These are phyloP conservation scores for Garcia nutans DNA, from an alignment of 345 rosid genomes.

Conservation along the genomic window DNA sequence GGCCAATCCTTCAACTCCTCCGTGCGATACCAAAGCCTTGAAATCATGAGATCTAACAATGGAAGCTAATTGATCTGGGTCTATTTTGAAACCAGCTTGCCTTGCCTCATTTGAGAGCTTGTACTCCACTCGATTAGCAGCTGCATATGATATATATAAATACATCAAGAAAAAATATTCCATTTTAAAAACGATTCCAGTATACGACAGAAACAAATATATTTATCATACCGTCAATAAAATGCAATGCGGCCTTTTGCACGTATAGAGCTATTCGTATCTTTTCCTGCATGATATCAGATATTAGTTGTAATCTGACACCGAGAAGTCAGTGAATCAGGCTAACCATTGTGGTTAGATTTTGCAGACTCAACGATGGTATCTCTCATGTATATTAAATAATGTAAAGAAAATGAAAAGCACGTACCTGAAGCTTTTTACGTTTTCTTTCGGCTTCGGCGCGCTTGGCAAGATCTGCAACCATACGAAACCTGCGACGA, in stretches of 20 bases:
- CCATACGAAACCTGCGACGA: conserved; percentile 35
- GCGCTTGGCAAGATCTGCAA: conserved; percentile 33
- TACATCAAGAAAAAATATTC: not conserved
- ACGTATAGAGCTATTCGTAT: conserved; percentile 53
- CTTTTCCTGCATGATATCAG: conserved; percentile 46
- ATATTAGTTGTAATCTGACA: too few relatives aligned
- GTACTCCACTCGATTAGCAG: conserved; percentile 34
- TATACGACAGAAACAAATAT: too few relatives aligned
- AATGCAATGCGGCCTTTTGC: conserved; percentile 53
- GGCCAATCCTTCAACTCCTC: conserved; percentile 45
- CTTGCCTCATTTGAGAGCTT: conserved; percentile 34
- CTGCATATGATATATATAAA: conserved; percentile 22
- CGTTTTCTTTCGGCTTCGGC: conserved; percentile 30
- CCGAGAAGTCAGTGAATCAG: too few relatives aligned
- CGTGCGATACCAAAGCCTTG: conserved; percentile 30
- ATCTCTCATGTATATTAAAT: too few relatives aligned
- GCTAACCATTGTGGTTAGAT: too few relatives aligned
- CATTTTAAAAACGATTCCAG: too few relatives aligned
- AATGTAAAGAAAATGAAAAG: not conserved
- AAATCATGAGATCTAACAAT: conserved; percentile 36
- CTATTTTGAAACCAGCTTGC: conserved; percentile 42
- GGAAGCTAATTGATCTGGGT: conserved; percentile 40
- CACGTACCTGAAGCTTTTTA: conserved; percentile 21
- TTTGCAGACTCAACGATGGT: too few relatives aligned
- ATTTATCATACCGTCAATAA: conserved; percentile 41